phyloP scores from a whole-genome alignment of 1,284 basidiomycete genomes.

The Puccinia coronata region DNA sequence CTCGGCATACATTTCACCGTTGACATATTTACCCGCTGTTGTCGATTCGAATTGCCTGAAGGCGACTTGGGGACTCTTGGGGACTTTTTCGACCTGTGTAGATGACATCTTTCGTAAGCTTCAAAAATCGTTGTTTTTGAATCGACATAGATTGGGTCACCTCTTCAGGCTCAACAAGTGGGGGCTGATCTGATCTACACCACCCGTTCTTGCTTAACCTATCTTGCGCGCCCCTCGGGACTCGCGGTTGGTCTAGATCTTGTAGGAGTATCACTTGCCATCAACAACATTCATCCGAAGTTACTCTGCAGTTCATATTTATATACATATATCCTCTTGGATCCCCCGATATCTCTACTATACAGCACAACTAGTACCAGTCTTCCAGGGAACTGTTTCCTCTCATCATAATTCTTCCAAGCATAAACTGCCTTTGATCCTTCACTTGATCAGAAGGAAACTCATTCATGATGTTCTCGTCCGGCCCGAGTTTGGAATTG shows the following conservation, averaged over 20 bases:
- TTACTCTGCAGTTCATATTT: background rate
- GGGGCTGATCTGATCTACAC: constrained; percentile 19
- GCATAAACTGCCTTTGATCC: background rate
- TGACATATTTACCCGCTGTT: constrained; percentile 1
- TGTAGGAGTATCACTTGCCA: background rate
- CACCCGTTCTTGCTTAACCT: constrained; percentile 6
- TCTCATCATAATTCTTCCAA: background rate
- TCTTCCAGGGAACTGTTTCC: background rate
- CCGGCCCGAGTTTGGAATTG: constrained; percentile 11
- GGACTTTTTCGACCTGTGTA: too few relatives aligned
- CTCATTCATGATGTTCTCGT: constrained; percentile 1
- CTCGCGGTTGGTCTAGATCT: constrained; percentile 25
- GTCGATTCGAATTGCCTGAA: background rate
- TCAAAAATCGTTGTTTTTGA: constrained; percentile 1
- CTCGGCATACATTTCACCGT: too few relatives aligned
- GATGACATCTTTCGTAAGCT: constrained; percentile 1
- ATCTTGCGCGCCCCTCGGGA: background rate
- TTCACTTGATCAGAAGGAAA: background rate
- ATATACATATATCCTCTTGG: constrained; percentile 6
- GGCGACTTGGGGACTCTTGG: background rate
- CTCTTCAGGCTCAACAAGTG: background rate
- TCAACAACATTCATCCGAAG: constrained; percentile 11
- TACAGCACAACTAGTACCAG: background rate
- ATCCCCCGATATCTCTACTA: background rate
- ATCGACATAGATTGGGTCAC: constrained; percentile 6